phyloP scores from a whole-genome alignment of 2,329 filamentous ascomycete species.

The Cryphonectria japonica region DNA sequence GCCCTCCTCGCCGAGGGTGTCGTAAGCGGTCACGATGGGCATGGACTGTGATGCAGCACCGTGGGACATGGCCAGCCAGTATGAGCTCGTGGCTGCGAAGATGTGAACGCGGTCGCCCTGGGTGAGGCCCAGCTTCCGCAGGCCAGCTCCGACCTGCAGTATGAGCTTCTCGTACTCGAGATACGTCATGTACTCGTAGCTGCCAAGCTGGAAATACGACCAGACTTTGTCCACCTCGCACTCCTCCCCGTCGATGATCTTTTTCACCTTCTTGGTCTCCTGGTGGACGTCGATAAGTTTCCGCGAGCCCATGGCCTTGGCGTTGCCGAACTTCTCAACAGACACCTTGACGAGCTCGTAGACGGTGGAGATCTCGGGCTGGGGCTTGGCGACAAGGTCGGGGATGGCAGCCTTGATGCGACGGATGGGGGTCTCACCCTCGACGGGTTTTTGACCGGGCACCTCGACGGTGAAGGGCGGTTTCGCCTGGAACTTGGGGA shows the following conservation, averaged over 20 bases:
- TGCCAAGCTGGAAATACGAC: constrained; percentile 84
- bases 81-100: constrained; percentile 72
- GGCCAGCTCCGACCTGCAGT: constrained; percentile 68
- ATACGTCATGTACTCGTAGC: constrained; percentile 78
- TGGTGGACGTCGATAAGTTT: constrained; percentile 76
- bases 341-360: constrained; percentile 75
- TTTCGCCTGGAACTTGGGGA: constrained; percentile 56
- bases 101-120: constrained; percentile 75
- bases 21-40: constrained; percentile 82
- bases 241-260: constrained; percentile 80
- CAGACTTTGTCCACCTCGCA: constrained; percentile 82
- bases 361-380: constrained; percentile 69
- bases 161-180: constrained; percentile 75
- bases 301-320: constrained; percentile 70
- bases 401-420: constrained; percentile 66
- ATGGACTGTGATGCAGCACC: constrained; percentile 72
- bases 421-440: constrained; percentile 77
- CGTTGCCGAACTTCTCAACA: constrained; percentile 67
- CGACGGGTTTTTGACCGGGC: constrained; percentile 62
- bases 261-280: constrained; percentile 89
- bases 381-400: constrained; percentile 62
- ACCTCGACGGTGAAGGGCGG: constrained; percentile 71
- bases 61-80: constrained; percentile 58
- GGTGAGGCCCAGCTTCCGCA: constrained; percentile 72
- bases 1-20: constrained; percentile 77